Base-by-base conservation (phyloP, 1,139 yeast species). In the Spencermartinsiella ligniputridi region DNA sequence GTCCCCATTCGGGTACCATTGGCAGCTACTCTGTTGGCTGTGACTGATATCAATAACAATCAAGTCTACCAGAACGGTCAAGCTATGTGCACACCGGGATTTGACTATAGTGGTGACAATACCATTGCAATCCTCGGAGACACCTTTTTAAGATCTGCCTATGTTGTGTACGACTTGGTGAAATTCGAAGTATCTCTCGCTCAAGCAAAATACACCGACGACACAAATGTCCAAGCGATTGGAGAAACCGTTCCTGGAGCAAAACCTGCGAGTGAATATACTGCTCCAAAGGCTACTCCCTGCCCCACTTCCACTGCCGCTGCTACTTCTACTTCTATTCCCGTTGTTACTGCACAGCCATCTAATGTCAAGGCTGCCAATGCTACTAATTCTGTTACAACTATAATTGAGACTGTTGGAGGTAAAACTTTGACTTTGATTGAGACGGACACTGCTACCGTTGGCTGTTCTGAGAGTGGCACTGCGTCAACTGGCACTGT, bases 91-190 rank as follows among this genome's bases (percentile, higher is more conserved):
- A 39, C 42, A 17, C 42, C 50, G n/a, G 56, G 56, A 3, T 45
- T 52, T 29, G 29, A 52, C 61, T 3, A 50, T 51, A 24, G 37
- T 27, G 6, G 42, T 46, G 29, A 46, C n/a, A 47, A 41, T 19
- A 69, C 87, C 22, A 79, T 37, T n/a, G 40, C 21, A 16, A 69
- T 75, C 9, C 60, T 84, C 17, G 95, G 95, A 37, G 92, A 83
- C 61, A 74, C 79, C 35, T 78, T 85, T 63, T 66, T 86, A 55
- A 71, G 83, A 48, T 70, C 75, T 45, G 86, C 83, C 8, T 85
- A 85, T 59, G 75, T 80, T 44, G 92, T 85, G 39, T 84, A 76
- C 53, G 87, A 85, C 62, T 66, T 83, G 50, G 88, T 82, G 20
- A 75, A 74, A 50, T 62, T 66, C 40, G 76, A 79, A 55, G 68